Evolutionary conservation across 2,329 filamentous ascomycete species (phyloP), one percentile per base, ranked within the genome.

Genomic region (Huntiella decipiens): DNA sequence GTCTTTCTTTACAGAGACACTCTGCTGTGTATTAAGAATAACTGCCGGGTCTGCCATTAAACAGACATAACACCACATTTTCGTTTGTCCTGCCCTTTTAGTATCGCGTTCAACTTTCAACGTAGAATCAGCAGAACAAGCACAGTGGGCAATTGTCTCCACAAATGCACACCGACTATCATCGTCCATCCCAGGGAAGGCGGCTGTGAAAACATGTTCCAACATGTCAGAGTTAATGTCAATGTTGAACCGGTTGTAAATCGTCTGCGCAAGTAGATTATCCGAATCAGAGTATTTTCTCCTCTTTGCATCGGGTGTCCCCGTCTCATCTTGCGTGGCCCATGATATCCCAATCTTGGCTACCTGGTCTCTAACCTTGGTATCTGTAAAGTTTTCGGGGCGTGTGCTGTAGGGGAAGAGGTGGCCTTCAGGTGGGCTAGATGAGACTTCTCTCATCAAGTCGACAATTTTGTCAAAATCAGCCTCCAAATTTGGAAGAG

Each of bases 91-190:
- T n/a, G 43, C 31, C 13, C 34, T 10, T 10, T 28, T 28, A 3
- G 22, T 28, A 10, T 43, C n/a, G 11, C 16, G 28, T 3, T 41
- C 19, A 11, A 52, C 37, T 16, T 49, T 41, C 40, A 77, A 57
- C 5, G 62, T 66, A 31, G 63, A 61, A 47, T 71, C 67, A 11
- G 65, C 61, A 12, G 68, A 69, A 56, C 78, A 82, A 13, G 71
- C 63, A 41, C 75, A 57, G 42, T 66, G 66, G 3, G 75, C 72
- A 11, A 85, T 55, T 8, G 68, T 56, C 34, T 73, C 62, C 36
- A 82, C 60, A 6, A 67, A 59, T 32, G 64, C 63, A 52, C 68
- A 73, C 54, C 73, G 69, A 17, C 67, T 61, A 5, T 60, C 49
- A 49, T 75, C 69, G 12, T 63, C 53, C 4, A 74, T 57, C 11